phyloP scores from a whole-genome alignment of 345 rosid genomes.

The Lenwebbia sp. region DNA sequence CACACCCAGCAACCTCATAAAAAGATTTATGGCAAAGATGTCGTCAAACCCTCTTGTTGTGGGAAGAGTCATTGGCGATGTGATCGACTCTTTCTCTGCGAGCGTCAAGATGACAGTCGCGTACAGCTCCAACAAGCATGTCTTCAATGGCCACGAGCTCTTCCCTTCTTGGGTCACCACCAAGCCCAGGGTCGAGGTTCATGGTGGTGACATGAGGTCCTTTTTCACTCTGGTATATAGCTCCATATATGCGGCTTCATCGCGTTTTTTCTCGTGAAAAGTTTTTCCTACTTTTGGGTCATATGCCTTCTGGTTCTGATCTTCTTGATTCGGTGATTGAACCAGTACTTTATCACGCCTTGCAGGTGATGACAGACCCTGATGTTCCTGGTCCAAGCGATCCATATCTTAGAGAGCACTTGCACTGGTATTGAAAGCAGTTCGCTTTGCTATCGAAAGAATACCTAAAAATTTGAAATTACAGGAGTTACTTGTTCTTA shows the following conservation, averaged over 20 bases:
- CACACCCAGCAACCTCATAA: not conserved
- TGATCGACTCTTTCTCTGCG: conserved; percentile 53
- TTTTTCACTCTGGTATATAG: conserved; percentile 56
- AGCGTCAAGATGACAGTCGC: conserved; percentile 51
- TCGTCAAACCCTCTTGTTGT: conserved; percentile 47
- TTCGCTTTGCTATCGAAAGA: not conserved
- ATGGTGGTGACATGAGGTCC: conserved; percentile 64
- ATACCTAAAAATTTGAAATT: not conserved
- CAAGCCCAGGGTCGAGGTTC: conserved; percentile 65
- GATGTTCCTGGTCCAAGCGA: conserved; percentile 95
- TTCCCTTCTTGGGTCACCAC: conserved; percentile 43
- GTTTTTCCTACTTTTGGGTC: not conserved
- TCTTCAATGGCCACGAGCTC: conserved; percentile 72
- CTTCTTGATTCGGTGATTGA: not conserved
- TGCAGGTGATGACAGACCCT: conserved; percentile 82
- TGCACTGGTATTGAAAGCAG: conserved; percentile 47
- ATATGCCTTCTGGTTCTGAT: not conserved
- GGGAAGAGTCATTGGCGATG: conserved; percentile 79
- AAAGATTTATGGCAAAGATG: conserved; percentile 23
- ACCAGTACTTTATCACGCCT: not conserved
- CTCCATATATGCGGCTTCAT: not conserved
- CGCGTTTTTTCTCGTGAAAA: not conserved
- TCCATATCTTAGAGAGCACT: conserved; percentile 67
- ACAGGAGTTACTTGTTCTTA: not conserved
- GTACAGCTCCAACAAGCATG: conserved; percentile 53